Base-by-base conservation (phyloP, 192 early-diverging fungal genomes). In the Spizellomyces punctatus region DNA sequence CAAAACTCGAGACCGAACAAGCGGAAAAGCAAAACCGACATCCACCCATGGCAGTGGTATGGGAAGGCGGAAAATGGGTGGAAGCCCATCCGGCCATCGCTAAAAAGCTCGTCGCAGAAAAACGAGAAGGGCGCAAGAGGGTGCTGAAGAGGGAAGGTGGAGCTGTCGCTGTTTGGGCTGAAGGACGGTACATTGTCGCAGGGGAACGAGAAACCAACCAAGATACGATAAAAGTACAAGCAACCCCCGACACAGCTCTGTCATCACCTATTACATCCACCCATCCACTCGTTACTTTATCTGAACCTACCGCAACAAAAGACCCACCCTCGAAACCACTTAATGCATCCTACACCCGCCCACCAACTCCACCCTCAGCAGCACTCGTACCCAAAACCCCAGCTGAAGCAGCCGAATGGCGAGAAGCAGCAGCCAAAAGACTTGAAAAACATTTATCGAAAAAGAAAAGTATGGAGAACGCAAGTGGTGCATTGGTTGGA, bases 71-170 rank as follows among this genome's bases (percentile, higher is more conserved):
- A 6, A 42, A 27, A 57, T 72, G 71, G 71, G 41, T 46, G 5
- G 71, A 72, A 41, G 71, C 62, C 10, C 71, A 63, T 42, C 71
- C 71, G 4, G 71, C 58, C 0, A 36, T 72, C n/a, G 71, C 71
- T 6, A 63, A 56, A 45, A 14, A 57, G 27, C 71, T 72, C 2
- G 69, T 45, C 9, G 43, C 22, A 61, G 21, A 44, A 27, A 58
- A 19, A 50, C 57, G 43, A 10, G 43, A 36, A 6, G 17, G 36
- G 6, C 50, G 27, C 19, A 7, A 16, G 44, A 22, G 19, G 58
- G 59, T 62, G 5, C 47, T 71, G 8, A 63, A 57, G 8, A 47
- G 71, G 14, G 62, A 63, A 64, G 71, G 71, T 36, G 71, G 71
- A 9, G 61, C 60, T 8, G 71, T 72, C 7, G 71, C 71, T 7